Evolutionary conservation across 345 rosid species (phyloP), one percentile per base, ranked within the genome.

Genomic region (Barbarea vulgaris): DNA sequence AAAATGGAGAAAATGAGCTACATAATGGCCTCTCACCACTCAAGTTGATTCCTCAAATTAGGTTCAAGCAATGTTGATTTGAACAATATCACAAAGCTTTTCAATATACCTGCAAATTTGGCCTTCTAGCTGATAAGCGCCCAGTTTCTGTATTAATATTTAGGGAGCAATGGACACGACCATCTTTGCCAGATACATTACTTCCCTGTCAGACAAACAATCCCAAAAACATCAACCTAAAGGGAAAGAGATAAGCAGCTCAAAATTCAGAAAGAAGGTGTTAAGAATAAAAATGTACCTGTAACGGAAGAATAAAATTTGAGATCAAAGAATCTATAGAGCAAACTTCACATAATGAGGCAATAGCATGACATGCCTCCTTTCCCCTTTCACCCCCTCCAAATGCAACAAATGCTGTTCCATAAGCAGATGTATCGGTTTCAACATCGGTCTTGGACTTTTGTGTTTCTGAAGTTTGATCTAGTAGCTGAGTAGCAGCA

Each of bases 131-230:
- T 58, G 99, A 95, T 77, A 95, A 85, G n/a, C 97, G 91, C 55
- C 99, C 97, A 11, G 99, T 95, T 84, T 92, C 97, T 24, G 97
- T 95, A 74, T 95, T 95, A 83, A 95, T 95, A 80, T 95, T 95
- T 67, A 95, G 79, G 67, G 99, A 95, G 81, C 99, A 92, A 81
- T 95, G 99, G 67, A 95, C 87, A 22, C 93, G 96, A 33, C 93
- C 93, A 76, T 77, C 83, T 84, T 86, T 89, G 54, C 99, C 97
- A 8, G 97, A 84, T 34, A 92, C 79, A 75, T 92, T 87, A 77
- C 80, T 82, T 71, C 92, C 97, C 99, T 91, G 85, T 24, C 22
- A 53, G 22, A 60, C n/a, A 70, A 64, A 57, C 5, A 55, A 30
- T 18, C 48, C 28, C 25, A 31, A 46, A 64, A 55, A 55, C 46